Conservation (phyloP, 2,329 filamentous ascomycete species). For the Emmonsiellopsis sp. region DNA sequence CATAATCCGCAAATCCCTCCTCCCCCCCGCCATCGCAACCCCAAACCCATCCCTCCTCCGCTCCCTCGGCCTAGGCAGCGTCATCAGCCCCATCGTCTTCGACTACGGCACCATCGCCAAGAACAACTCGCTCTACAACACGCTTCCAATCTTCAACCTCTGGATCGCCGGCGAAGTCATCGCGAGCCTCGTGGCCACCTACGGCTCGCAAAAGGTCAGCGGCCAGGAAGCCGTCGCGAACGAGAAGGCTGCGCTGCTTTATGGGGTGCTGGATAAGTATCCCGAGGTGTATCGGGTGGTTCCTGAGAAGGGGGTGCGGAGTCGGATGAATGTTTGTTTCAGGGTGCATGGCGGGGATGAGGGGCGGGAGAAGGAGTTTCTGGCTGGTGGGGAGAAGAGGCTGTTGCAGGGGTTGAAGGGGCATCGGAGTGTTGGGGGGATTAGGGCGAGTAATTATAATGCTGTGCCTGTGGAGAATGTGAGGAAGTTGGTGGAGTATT, state of each 20-base stretch:
- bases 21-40: conserved; percentile 58
- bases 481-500: conserved; percentile 33
- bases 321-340: conserved; percentile 95
- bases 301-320: conserved; percentile 65
- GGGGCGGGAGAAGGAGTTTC: conserved; percentile 68
- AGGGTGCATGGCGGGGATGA: conserved; percentile 57
- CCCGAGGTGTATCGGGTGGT: conserved; percentile 69
- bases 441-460: conserved; percentile 85
- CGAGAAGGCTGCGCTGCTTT: conserved; percentile 68
- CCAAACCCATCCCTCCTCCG: conserved; percentile 62
- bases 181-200: conserved; percentile 58
- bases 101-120: conserved; percentile 79
- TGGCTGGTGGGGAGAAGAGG: conserved; percentile 59
- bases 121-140: conserved; percentile 95
- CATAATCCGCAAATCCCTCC: conserved; percentile 70
- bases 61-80: conserved; percentile 62
- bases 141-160: conserved; percentile 87
- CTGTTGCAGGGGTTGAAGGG: conserved; percentile 78
- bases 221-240: conserved; percentile 67
- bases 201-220: conserved; percentile 57
- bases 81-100: conserved; percentile 59
- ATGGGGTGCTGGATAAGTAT: conserved; percentile 64
- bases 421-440: conserved; percentile 77
- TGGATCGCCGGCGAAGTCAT: conserved; percentile 87
- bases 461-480: conserved; percentile 52